Evolutionary conservation across 2,329 filamentous ascomycete genomes (phyloP), one percentile per base, ranked within the genome.

Genomic region (Chaetomium strumarium): DNA sequence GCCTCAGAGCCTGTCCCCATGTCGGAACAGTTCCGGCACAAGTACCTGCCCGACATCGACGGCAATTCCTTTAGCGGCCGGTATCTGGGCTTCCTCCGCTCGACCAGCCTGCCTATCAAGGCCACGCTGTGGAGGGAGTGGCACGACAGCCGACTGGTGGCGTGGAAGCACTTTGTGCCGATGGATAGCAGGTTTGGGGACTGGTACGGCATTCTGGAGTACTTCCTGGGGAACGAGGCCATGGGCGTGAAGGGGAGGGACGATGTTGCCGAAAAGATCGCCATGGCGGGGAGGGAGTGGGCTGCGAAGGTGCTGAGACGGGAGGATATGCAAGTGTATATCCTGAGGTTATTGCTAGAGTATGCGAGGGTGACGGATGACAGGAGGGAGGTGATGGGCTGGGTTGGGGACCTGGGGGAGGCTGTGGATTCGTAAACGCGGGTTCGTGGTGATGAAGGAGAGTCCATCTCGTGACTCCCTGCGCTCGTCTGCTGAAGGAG

Each of bases 101-200:
- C 81, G 30, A 86, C 81, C 2, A 84, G 80, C 14, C 67, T 91
- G 9, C 85, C 85, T 0, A 80, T 93, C 70, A 93, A 92, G 70
- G 81, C 84, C 6, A 90, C 88, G 0, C 72, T 92, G 19, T 93
- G 84, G 70, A 77, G 80, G 17, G 88, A 93, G 66, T 93, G 88
- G 88, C 88, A 91, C 63, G 87, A 91, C 65, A 79, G 77, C 41
- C 76, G 88, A 2, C 73, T 92, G 1, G 73, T 89, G 2, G 77
- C 86, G 0, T 93, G 88, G 88, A 81, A 82, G 62, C 88, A 93
- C 67, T 92, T 88, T 61, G 83, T 90, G 2, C 88, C 88, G 14
- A 83, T 92, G 78, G 85, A 90, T 64, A 86, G 80, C 62, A 79
- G 83, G 1, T 90, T 84, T 62, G 71, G 79, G 34, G 88, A 91